These are phyloP conservation scores for Dovyalis caffra DNA, from an alignment of 345 rosid genomes.

Conservation along the genomic window DNA sequence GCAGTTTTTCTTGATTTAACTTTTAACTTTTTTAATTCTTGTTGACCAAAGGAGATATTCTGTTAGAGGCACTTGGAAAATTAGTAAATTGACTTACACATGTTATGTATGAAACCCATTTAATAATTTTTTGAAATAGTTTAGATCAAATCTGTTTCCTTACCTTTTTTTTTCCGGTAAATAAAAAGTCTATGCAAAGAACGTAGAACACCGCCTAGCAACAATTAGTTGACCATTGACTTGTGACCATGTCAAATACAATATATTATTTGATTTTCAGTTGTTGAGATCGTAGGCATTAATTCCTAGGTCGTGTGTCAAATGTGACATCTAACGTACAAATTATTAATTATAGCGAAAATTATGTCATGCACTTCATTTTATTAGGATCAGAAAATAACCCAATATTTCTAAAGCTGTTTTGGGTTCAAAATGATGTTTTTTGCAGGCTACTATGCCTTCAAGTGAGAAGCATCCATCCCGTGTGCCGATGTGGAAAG, in stretches of 20 bases:
- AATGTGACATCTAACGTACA: not conserved
- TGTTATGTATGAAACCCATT: not conserved
- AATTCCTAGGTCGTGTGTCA: not conserved
- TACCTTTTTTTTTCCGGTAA: not conserved
- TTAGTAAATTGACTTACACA: not conserved
- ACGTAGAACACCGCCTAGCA: not conserved
- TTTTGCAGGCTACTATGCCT: conserved; percentile 42
- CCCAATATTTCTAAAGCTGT: not conserved
- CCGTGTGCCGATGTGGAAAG: conserved; percentile 42
- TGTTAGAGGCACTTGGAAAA: not conserved
- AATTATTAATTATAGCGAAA: not conserved
- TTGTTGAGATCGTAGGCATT: not conserved
- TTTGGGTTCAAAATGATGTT: not conserved
- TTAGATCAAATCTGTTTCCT: not conserved
- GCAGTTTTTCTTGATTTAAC: not conserved
- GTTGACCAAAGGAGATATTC: not conserved
- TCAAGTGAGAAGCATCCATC: conserved; percentile 37
- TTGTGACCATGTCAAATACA: not conserved
- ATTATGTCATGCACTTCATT: not conserved
- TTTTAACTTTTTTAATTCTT: no score
- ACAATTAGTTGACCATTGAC: not conserved
- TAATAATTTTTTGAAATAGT: not conserved
- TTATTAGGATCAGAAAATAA: not conserved
- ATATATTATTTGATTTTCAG: not conserved
- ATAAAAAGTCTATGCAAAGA: not conserved